A percentile compares a stretch with the other conserved stretches of the same genome.
Conservation (phyloP, 202 grass and related monocot genomes). For the Elaeis oleifera region DNA sequence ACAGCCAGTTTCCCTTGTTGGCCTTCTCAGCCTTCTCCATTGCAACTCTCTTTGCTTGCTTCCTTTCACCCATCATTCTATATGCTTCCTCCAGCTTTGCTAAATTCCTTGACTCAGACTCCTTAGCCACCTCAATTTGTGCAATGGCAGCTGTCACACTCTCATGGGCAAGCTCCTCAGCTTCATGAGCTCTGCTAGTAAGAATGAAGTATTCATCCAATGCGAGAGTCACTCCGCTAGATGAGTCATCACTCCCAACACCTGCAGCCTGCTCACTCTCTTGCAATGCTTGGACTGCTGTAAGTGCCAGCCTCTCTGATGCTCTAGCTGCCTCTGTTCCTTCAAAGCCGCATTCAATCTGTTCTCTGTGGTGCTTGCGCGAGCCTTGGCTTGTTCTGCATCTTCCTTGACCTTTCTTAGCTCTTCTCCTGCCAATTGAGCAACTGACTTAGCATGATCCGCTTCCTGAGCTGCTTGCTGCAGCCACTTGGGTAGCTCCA, state of each 20-base stretch:
- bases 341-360: slow-evolving; percentile 39
- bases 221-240: slow-evolving; percentile 22
- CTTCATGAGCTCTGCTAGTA: slow-evolving; percentile 26
- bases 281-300: slow-evolving; percentile 30
- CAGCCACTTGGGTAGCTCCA: slow-evolving; percentile 38
- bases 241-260: slow-evolving; percentile 12
- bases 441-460: slow-evolving; percentile 31
- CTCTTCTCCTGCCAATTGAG: slow-evolving; percentile 32
- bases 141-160: slow-evolving; percentile 20
- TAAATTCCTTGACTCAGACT: slow-evolving; percentile 24
- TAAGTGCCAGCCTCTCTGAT: slow-evolving; percentile 34
- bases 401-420: slow-evolving; percentile 45
- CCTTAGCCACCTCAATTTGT: slow-evolving; percentile 45
- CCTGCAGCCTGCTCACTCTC: slow-evolving; percentile 25
- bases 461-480: slow-evolving; percentile 34
- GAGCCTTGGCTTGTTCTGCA: slow-evolving; percentile 33
- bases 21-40: slow-evolving; percentile 20
- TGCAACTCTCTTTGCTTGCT: slow-evolving; percentile 27
- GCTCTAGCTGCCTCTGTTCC: slow-evolving; percentile 41
- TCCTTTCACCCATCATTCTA: slow-evolving; percentile 36
- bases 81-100: slow-evolving; percentile 31
- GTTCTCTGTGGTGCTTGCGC: slow-evolving; percentile 30
- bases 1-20: slow-evolving; percentile 36
- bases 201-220: slow-evolving; percentile 46
- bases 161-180: slow-evolving; percentile 26